Evolutionary conservation across 2,329 filamentous ascomycete species (phyloP), one percentile per base, ranked within the genome.

Genomic region (Amesomyces nigricolor): DNA sequence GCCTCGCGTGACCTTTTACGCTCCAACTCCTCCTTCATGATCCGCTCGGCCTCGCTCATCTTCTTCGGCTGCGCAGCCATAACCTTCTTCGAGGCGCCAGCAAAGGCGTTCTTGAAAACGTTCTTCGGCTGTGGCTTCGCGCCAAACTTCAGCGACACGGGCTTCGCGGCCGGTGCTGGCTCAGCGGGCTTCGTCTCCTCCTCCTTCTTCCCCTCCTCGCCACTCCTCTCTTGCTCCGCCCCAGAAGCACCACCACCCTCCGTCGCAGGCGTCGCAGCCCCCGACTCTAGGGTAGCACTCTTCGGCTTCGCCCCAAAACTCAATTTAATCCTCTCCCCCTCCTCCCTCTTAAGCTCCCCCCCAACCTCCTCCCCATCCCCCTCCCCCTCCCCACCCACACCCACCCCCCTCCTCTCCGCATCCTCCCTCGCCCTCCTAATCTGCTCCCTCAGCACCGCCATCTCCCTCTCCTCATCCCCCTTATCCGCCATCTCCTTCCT

Each of bases 391-490:
- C 19, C 47, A 19, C 17, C 38, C n/a, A 32, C 2, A 22, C n/a
- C 29, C 10, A 39, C 71, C 19, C 69, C 72, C 14, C 73, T 71
- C 17, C 70, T 71, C 54, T 79, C 77, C 3, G 78, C 80, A 48
- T 81, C 80, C 58, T 78, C 79, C 64, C 83, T 79, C 2, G 91
- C 91, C 56, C 88, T 78, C 68, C 83, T 82, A 47, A 97, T 88
- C 76, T 97, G 94, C 67, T 89, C 87, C 64, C 81, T 80, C 44
- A 99, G 85, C 75, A 91, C 78, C 66, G 81, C 83, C 71, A 92
- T 87, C 72, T 97, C 91, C 47, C 90, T 74, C 72, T 95, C 89
- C 68, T 97, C 92, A 63, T 96, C 91, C 2, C 91, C 90, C 63
- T 88, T 89, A 65, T 96, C 91, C 70, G 91, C 85, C 53, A 88